phyloP scores from a whole-genome alignment of 805 yeast genomes.

The Jamesozyma piceae region DNA sequence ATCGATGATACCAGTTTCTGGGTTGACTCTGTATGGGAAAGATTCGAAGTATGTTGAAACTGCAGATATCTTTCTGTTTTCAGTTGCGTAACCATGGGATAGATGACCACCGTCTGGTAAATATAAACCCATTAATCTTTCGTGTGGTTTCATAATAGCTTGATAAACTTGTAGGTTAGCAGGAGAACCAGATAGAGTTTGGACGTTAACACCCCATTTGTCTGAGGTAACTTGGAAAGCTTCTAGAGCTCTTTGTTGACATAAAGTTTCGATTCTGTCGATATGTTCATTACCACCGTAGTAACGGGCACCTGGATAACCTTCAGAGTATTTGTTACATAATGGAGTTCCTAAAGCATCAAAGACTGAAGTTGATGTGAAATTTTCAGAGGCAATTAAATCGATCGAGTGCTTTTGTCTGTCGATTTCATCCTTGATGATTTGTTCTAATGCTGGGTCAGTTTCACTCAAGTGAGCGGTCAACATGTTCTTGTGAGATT shows the following conservation, averaged over 20 bases:
- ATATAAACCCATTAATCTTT: constrained; percentile 95
- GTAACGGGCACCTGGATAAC: constrained; percentile 98
- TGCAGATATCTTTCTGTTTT: constrained; percentile 84
- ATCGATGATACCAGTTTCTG: constrained; percentile 88
- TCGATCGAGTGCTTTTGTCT: constrained; percentile 93
- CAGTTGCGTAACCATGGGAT: constrained; percentile 97
- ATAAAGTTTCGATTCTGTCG: constrained; percentile 83
- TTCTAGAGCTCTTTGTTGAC: constrained; percentile 89
- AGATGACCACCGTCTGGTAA: constrained; percentile 98
- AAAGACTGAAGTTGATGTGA: constrained; percentile 91
- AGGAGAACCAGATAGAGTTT: constrained; percentile 93
- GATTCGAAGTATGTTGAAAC: constrained; percentile 96
- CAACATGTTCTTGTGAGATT: constrained; percentile 55
- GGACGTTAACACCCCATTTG: constrained; percentile 97
- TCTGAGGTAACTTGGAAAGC: constrained; percentile 75
- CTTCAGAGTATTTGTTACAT: constrained; percentile 98
- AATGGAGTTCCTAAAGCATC: constrained; percentile 95
- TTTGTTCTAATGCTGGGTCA: constrained; percentile 71
- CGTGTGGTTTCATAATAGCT: constrained; percentile 91
- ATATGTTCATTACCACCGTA: constrained; percentile 98
- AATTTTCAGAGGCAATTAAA: constrained; percentile 93
- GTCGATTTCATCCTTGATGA: constrained; percentile 68
- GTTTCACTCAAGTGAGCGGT: constrained; percentile 49
- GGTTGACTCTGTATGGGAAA: constrained; percentile 94
- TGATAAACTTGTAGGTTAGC: constrained; percentile 95